Evolutionary conservation across 2,329 filamentous ascomycete genomes (phyloP), one percentile per base, ranked within the genome.

Genomic region (Paraphoma chrysanthemicola): DNA sequence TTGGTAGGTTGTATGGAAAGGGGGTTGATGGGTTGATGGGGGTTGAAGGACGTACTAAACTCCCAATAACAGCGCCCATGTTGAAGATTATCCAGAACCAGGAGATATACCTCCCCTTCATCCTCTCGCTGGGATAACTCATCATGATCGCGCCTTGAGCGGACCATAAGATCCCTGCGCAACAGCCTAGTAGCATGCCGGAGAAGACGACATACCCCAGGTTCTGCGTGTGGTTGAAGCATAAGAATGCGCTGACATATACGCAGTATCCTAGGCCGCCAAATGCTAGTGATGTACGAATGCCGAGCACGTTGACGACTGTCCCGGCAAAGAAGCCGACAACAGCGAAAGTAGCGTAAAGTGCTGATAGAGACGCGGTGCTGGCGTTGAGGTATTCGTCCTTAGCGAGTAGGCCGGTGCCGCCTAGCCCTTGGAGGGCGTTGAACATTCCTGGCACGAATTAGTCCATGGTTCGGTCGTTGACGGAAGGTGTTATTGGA

Each of bases 11-110:
- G n/a, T n/a, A n/a, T n/a, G n/a, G n/a, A n/a, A n/a, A n/a, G n/a
- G n/a, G n/a, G n/a, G n/a, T n/a, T n/a, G n/a, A n/a, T n/a, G n/a
- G n/a, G n/a, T n/a, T n/a, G n/a, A n/a, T n/a, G n/a, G n/a, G n/a
- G n/a, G n/a, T n/a, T n/a, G 33, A 36, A 46, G 6, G 23, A 28
- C 82, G 74, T 73, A 86, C 89, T 77, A 86, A 68, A 70, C 88
- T 87, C 56, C 93, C 93, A 71, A 96, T 91, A 57, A 96, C 92
- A 69, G 87, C 92, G 66, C 93, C 93, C 51, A 93, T 78, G 77
- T 96, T 96, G 83, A 96, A 96, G 69, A 97, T 94, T 70, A 92
- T 86, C 93, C 93, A 96, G 79, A 96, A 96, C 79, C 86, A 88
- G 8, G 90, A 90, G 74, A 96, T 95, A 74, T 92, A 96, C 54